Evolutionary conservation across 768 basidiomycete genomes (phyloP).

Genomic region (Boletus rubescentipes): DNA sequence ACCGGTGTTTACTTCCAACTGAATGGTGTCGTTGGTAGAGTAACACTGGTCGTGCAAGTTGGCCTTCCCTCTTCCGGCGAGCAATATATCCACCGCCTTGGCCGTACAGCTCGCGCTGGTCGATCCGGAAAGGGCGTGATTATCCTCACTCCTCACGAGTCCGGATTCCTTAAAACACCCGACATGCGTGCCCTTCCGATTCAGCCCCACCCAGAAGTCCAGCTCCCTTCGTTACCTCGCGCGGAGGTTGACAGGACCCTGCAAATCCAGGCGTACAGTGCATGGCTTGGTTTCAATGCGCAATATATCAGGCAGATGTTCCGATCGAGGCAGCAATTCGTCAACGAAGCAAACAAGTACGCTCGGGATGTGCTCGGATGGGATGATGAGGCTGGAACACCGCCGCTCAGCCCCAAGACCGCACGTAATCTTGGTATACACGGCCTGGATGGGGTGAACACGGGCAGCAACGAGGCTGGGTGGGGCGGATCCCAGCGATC

Average conservation of each 20-base stretch:
- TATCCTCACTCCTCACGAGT: slow-evolving; percentile 52
- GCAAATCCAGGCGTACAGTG: slow-evolving; percentile 53
- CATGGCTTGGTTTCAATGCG: slow-evolving; percentile 60
- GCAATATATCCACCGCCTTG: slow-evolving; percentile 79
- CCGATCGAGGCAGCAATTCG: slow-evolving; percentile 41
- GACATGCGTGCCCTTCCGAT: slow-evolving; percentile 44
- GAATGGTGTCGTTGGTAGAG: slow-evolving; percentile 31
- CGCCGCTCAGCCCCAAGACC: slow-evolving; percentile 42
- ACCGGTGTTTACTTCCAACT: neutral
- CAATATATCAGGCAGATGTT: slow-evolving; percentile 35
- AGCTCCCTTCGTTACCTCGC: slow-evolving; percentile 25
- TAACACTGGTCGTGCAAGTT: slow-evolving; percentile 59
- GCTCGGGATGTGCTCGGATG: slow-evolving; percentile 39
- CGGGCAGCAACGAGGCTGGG: neutral
- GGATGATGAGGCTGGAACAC: slow-evolving; percentile 30
- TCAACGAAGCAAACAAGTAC: slow-evolving; percentile 40
- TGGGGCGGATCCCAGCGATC: slow-evolving; percentile 1
- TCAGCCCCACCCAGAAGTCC: slow-evolving; percentile 27
- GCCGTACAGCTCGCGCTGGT: slow-evolving; percentile 76
- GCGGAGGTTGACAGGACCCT: slow-evolving; percentile 34
- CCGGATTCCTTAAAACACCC: slow-evolving; percentile 43
- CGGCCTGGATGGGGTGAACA: slow-evolving; percentile 33
- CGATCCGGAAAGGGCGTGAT: slow-evolving; percentile 58
- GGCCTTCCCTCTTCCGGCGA: slow-evolving; percentile 69
- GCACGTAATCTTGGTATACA: slow-evolving; percentile 53